Base-by-base conservation (phyloP, 768 basidiomycete species). In the Kwoniella botswanensis region DNA sequence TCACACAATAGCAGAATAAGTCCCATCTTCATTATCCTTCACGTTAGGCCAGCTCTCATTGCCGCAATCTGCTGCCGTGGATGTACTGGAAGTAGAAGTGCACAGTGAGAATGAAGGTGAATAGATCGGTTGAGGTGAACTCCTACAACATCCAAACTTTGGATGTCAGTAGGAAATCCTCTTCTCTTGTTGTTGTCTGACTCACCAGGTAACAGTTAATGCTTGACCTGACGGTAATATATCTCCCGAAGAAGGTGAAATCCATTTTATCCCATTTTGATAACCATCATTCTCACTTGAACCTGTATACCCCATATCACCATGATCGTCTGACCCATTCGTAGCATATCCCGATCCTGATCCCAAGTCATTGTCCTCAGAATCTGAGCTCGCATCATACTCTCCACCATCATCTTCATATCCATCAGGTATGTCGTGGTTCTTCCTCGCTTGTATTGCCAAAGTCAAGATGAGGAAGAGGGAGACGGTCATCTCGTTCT, bases 201-300 rank as follows among this genome's bases (percentile, higher is more conserved):
- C 59, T 52, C 29, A 71, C 70, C 70, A 71, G 6, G 50, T 65
- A 4, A 55, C 70, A n/a, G 59, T 67, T 13, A 71, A n/a, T 50
- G 64, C 12, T 50, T 63, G 15, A 53, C 70, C 70, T 10, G 70
- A 61, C 50, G 22, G 50, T 26, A 61, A 17, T 15, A 43, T n/a
- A 21, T 24, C 57, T n/a, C 59, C 65, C n/a, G 46, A 11, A 22
- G 41, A 17, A 5, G 70, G 70, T 10, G 50, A 46, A 11, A 71
- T 56, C 70, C 70, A 71, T 6, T 61, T 59, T 4, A 71, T 58
- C 1, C 50, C 63, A 46, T 60, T 53, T 3, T n/a, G 12, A 61
- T 44, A 43, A 2, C 6, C 18, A 17, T 15, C 22, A 61, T 61
- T 44, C n/a, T 3, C 21, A 22, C n/a, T 55, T 18, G 46, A 15